Base-by-base conservation (phyloP, 352 stramenopile genomes). In the Ophiocytium majus region DNA sequence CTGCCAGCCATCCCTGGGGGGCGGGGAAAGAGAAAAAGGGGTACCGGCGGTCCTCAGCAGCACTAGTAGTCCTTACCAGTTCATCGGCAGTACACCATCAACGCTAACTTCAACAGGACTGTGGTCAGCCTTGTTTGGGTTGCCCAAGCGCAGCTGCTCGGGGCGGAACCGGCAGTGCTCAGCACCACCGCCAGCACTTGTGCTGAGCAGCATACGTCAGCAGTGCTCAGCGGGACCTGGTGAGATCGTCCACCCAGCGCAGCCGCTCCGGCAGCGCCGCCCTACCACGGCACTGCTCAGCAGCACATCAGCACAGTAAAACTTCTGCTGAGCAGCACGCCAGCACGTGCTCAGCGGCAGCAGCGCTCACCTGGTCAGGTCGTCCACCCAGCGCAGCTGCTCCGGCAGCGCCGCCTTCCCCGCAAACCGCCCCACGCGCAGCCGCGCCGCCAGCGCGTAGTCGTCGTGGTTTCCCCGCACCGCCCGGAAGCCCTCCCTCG, bases 401-500 rank as follows among this genome's bases (percentile, higher is more conserved):
- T 14, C 75, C 9, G 50, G 80, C 17, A 80, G 31, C 10, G 57
- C 31, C 28, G 43, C 63, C 0, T 64, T 49, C 14, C 36, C 32
- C 23, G 37, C 64, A 32, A 86, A 89, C 32, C 84, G 84, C 31
- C 85, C 85, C n/a, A 84, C 79, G 0, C 85, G 17, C 9, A 87
- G 57, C 17, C 50, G 63, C 34, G 85, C 85, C 14, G 85, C 50
- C 50, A 89, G 79, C 17, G 74, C 43, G 50, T 76, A 83, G 71
- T 89, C 85, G 78, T 89, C 85, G 74, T 89, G 85, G 50, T 89
- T 89, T n/a, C 85, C 85, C 5, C 85, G 76, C 19, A 89, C 85
- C 33, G 75, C 74, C 23, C 78, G 63, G 64, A 89, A 89, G 9
- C 82, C 82, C 36, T 89, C 79, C 49, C 81, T n/a, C 34, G 78